Percentiles rank a stretch among this genome's conserved stretches.
phyloP scores from a whole-genome alignment of 2,329 filamentous ascomycete genomes.

The Zopfia rhizophila region DNA sequence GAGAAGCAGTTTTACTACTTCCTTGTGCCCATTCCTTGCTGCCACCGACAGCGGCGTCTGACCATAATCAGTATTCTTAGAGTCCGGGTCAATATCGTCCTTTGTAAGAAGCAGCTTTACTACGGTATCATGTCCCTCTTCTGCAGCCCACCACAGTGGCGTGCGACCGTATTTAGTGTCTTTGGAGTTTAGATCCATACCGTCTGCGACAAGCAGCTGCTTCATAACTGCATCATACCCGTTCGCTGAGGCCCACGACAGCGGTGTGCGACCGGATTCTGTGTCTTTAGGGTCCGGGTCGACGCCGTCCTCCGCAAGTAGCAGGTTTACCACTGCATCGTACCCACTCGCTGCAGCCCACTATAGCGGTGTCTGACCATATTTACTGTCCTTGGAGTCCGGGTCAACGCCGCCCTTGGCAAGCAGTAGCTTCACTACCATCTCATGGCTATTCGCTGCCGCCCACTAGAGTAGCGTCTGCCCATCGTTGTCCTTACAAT shows the following conservation, averaged over 20 bases:
- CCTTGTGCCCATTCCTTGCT: conserved; percentile 1
- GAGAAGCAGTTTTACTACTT: conserved; percentile 5
- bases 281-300: neutral
- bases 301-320: neutral
- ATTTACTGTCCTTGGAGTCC: neutral
- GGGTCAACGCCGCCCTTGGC: neutral
- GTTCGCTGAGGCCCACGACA: neutral
- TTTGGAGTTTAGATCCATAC: conserved; percentile 2
- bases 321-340: conserved; percentile 1
- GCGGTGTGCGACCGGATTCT: neutral
- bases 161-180: conserved; percentile 2
- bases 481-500: neutral
- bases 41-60: conserved; percentile 2
- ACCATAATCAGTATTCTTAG: neutral
- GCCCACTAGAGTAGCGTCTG: conserved; percentile 1
- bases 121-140: conserved; percentile 3
- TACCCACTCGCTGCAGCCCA: conserved; percentile 2
- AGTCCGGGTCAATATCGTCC: neutral
- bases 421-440: conserved; percentile 3
- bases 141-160: conserved; percentile 1
- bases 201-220: neutral
- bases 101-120: conserved; percentile 4
- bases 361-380: conserved; percentile 1
- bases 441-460: conserved; percentile 1
- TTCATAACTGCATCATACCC: conserved; percentile 2